These are phyloP conservation scores for Fusarium sp. DNA, from an alignment of 2,329 filamentous ascomycete genomes.

Conservation along the genomic window DNA sequence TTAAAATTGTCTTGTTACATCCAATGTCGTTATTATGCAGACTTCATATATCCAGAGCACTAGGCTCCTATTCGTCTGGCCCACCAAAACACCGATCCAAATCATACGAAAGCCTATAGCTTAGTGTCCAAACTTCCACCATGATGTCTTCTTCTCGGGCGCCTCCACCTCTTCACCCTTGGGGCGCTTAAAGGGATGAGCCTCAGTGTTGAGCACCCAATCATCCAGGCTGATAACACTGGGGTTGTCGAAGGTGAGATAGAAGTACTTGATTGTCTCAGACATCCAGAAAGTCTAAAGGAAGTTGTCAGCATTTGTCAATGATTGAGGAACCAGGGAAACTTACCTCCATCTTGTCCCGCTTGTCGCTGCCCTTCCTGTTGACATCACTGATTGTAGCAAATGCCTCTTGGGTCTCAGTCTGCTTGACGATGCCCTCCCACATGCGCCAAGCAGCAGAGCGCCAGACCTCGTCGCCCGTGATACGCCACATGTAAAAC, in stretches of 20 bases:
- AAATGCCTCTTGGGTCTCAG: slow-evolving; percentile 60
- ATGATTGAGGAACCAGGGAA: neutral
- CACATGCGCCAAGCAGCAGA: slow-evolving; percentile 65
- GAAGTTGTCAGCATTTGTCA: slow-evolving; percentile 28
- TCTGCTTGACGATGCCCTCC: slow-evolving; percentile 57
- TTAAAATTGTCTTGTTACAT: neutral
- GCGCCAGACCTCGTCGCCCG: slow-evolving; percentile 59
- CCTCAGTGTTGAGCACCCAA: slow-evolving; percentile 74
- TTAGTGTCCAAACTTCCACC: slow-evolving; percentile 34
- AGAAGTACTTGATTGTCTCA: slow-evolving; percentile 85
- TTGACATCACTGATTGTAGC: slow-evolving; percentile 58
- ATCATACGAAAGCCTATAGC: slow-evolving; percentile 2
- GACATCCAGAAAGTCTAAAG: slow-evolving; percentile 76
- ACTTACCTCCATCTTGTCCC: slow-evolving; percentile 74
- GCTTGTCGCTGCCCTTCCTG: slow-evolving; percentile 50
- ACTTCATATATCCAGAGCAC: slow-evolving; percentile 15
- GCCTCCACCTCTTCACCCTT: slow-evolving; percentile 32
- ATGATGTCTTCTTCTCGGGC: slow-evolving; percentile 27
- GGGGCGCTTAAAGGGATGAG: slow-evolving; percentile 62
- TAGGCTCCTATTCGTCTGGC: slow-evolving; percentile 1
- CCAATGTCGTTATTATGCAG: slow-evolving; percentile 6
- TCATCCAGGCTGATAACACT: slow-evolving; percentile 75
- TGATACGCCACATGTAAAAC: slow-evolving; percentile 66
- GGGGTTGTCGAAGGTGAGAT: slow-evolving; percentile 76
- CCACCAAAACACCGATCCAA: slow-evolving; percentile 17